A percentile compares a stretch with the other conserved stretches of the same genome.
These are phyloP conservation scores for Candida tropicalis DNA, from an alignment of 1,139 yeast genomes.

Conservation along the genomic window DNA sequence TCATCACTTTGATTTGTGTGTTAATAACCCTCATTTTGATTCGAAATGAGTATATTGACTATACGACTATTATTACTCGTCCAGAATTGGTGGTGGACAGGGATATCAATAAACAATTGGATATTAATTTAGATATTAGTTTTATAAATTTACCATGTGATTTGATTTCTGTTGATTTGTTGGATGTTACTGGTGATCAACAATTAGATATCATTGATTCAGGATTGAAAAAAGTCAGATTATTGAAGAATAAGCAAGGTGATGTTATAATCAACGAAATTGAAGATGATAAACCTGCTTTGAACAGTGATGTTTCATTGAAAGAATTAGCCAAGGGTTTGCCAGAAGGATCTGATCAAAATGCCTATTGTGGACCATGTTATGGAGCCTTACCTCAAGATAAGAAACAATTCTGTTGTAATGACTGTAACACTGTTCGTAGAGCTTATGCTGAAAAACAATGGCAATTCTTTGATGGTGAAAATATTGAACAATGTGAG, in stretches of 20 bases:
- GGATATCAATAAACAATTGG: conserved; percentile 74
- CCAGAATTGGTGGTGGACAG: conserved; percentile 91
- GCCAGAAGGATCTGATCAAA: conserved; percentile 32
- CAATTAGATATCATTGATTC: conserved; percentile 71
- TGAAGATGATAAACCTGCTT: conserved; percentile 31
- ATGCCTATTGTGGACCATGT: conserved; percentile 81
- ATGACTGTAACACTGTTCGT: conserved; percentile 80
- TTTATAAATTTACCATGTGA: conserved; percentile 90
- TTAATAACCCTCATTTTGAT: conserved; percentile 64
- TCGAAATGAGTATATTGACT: conserved; percentile 75
- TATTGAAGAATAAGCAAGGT: conserved; percentile 41
- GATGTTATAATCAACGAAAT: conserved; percentile 24
- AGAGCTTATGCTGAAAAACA: conserved; percentile 73
- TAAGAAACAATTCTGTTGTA: conserved; percentile 72
- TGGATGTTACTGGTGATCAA: conserved; percentile 86
- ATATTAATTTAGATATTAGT: conserved; percentile 76
- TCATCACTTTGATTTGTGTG: conserved; percentile 75
- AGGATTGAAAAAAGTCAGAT: conserved; percentile 72
- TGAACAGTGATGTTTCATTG: conserved; percentile 32
- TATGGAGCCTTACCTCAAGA: conserved; percentile 80
- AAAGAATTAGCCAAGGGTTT: conserved; percentile 38
- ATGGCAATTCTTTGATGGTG: conserved; percentile 93
- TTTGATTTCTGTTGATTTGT: conserved; percentile 44
- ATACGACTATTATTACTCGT: conserved; percentile 62
- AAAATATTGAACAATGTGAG: conserved; percentile 86